Evolutionary conservation across 495 filamentous ascomycete species (phyloP).

Genomic region (Haplographium delicatum): DNA sequence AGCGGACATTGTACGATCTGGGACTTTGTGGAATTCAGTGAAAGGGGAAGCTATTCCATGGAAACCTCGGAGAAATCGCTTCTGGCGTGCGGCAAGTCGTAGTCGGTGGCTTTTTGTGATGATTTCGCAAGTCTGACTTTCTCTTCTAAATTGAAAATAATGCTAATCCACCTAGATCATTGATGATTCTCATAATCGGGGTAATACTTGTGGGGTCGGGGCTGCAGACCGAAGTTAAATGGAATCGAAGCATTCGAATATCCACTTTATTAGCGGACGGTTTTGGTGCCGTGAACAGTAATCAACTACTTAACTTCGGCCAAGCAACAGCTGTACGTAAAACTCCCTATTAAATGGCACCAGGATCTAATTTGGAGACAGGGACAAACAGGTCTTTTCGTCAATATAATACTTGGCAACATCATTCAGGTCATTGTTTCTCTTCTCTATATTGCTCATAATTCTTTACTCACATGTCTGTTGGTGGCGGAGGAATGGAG

Average conservation of each 20-base stretch:
- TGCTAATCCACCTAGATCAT: too few species aligned
- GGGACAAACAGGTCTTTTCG: background rate
- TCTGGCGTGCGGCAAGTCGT: too few species aligned
- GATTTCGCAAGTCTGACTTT: too few species aligned
- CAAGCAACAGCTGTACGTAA: background rate
- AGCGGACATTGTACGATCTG: background rate
- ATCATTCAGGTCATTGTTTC: constrained; percentile 37
- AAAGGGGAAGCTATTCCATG: background rate
- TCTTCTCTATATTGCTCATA: constrained; percentile 29
- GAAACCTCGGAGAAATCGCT: background rate
- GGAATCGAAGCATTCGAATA: too few species aligned
- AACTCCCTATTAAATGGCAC: background rate
- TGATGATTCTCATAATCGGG: too few species aligned
- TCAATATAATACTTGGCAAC: constrained; percentile 26
- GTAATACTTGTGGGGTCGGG: too few species aligned
- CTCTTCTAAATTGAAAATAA: too few species aligned
- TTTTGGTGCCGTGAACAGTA: too few species aligned
- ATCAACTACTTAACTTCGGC: too few species aligned
- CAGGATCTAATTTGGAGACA: background rate
- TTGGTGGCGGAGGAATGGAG: constrained; percentile 26
- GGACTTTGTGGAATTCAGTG: background rate
- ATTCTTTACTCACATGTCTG: constrained; percentile 31
- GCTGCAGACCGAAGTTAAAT: too few species aligned
- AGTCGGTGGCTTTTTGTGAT: too few species aligned
- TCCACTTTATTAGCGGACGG: too few species aligned